Base-by-base conservation (phyloP, 148 eudicot species). In the Vaccinium darrowii region DNA sequence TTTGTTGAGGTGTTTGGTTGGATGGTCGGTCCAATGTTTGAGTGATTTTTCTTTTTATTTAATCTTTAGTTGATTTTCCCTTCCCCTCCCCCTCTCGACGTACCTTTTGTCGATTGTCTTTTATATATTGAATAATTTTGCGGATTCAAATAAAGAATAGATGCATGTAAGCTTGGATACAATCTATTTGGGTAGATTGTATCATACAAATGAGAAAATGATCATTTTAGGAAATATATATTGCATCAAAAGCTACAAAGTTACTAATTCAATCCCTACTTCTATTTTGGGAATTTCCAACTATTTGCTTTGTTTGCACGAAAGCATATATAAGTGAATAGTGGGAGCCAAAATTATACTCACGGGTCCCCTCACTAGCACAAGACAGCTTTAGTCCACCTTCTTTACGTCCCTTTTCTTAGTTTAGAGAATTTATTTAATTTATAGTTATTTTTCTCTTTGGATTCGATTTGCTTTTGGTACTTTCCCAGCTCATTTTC, bases 321-420 rank as follows among this genome's bases (percentile, higher is more conserved):
- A 67, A 25, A 67, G 73, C 73, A 67, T 12, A 67, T 12, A 67
- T 23, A n/a, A 21, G 27, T 19, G 25, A 25, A 52, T 52, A 12
- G 56, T 10, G 56, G 56, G 11, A 52, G 54, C 56, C 11, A 52
- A 62, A 62, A 63, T 63, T 8, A n/a, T 63, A 11, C 12, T 11
- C 13, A 63, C n/a, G 63, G 63, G 67, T 8, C 39, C 74, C 39
- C 39, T 27, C 18, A 69, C 7, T 69, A 69, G 74, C 74, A 69
- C 74, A 69, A 69, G 74, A 69, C 74, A 69, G 74, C 74, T 69
- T 25, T 69, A 69, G 74, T 69, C 74, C 74, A 69, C 39, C 43
- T 27, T 69, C 33, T 65, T 23, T 43, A 67, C 27, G 16, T 0
- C 73, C 36, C 36, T 67, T 27, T 63, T n/a, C 27, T 62, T 63